These are phyloP conservation scores for Bonia amplexicaulis DNA, from an alignment of 176 grass and related monocot genomes.

Conservation along the genomic window DNA sequence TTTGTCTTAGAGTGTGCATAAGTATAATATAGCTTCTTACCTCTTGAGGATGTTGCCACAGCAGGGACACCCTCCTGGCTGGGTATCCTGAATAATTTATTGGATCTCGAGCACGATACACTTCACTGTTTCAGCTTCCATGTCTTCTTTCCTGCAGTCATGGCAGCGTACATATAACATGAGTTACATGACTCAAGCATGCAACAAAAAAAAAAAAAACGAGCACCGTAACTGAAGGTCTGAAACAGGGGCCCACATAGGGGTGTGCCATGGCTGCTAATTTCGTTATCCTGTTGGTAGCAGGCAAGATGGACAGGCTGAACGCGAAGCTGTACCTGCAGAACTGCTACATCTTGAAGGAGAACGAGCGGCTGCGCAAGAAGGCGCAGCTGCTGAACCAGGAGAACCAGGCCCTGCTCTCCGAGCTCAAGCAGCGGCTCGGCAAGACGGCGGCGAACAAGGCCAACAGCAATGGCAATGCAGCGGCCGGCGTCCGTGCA, in stretches of 20 bases:
- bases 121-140: slow-evolving; percentile 22
- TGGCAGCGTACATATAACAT: neutral
- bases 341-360: slow-evolving; percentile 82
- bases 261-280: neutral
- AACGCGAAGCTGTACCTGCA: slow-evolving; percentile 80
- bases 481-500: neutral
- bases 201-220: neutral
- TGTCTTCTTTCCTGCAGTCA: neutral
- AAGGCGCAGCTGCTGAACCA: slow-evolving; percentile 72
- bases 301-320: slow-evolving; percentile 55
- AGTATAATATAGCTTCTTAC: neutral
- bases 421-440: slow-evolving; percentile 69
- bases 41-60: neutral
- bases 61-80: neutral
- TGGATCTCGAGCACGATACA: neutral
- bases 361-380: slow-evolving; percentile 87
- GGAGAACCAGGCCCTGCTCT: slow-evolving; percentile 72
- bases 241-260: neutral
- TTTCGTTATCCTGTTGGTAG: slow-evolving; percentile 9
- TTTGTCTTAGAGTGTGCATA: neutral
- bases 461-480: slow-evolving; percentile 1
- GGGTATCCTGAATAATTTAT: neutral
- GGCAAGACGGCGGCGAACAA: slow-evolving; percentile 30
- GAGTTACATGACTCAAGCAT: neutral
- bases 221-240: neutral